These are phyloP conservation scores for Spathaspora hagerdaliae DNA, from an alignment of 805 yeast genomes.

Conservation along the genomic window DNA sequence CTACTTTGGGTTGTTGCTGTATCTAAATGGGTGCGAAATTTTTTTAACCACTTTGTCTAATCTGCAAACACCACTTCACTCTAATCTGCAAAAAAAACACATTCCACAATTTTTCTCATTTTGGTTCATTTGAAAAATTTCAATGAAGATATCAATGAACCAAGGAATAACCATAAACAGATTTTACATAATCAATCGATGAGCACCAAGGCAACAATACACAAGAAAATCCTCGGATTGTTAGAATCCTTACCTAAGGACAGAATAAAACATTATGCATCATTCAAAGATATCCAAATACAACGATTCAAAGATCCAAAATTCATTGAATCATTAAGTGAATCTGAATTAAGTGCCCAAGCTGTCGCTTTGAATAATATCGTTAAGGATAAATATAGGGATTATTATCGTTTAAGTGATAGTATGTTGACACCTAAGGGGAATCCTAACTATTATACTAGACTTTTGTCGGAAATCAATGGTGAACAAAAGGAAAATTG, in stretches of 20 bases:
- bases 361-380: slow-evolving; percentile 54
- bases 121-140: no score
- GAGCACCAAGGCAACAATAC: slow-evolving; percentile 43
- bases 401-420: slow-evolving; percentile 60
- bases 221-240: slow-evolving; percentile 53
- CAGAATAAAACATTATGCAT: slow-evolving; percentile 61
- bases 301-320: slow-evolving; percentile 33
- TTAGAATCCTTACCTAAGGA: slow-evolving; percentile 67
- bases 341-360: slow-evolving; percentile 56
- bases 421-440: slow-evolving; percentile 78
- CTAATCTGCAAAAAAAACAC: no score
- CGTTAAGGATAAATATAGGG: slow-evolving; percentile 56
- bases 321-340: slow-evolving; percentile 35
- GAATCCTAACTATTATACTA: slow-evolving; percentile 71
- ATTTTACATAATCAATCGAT: slow-evolving; percentile 10
- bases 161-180: no score
- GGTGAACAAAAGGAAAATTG: slow-evolving; percentile 69
- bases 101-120: no score
- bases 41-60: no score
- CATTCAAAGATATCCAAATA: slow-evolving; percentile 65
- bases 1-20: no score
- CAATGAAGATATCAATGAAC: no score
- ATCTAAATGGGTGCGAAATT: no score
- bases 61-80: no score
- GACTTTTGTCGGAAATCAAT: slow-evolving; percentile 64